Conservation (phyloP, 2,329 filamentous ascomycete genomes). For the Fusarium napiforme region DNA sequence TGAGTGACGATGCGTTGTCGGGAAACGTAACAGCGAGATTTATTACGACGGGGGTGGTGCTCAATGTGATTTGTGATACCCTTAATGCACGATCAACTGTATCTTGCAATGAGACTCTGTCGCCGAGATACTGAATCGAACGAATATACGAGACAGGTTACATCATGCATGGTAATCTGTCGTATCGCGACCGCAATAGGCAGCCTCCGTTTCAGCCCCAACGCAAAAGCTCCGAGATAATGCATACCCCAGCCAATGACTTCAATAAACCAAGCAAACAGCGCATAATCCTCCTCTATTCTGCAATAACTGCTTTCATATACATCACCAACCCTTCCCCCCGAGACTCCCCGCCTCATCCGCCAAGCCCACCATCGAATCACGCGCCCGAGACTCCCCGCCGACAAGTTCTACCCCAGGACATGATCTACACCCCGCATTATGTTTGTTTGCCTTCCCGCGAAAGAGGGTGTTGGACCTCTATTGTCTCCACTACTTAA, state of each 20-base stretch:
- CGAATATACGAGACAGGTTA: not conserved
- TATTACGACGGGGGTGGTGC: rapidly evolving
- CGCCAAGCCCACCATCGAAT: not conserved
- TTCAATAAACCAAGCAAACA: not conserved
- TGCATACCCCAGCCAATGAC: not conserved
- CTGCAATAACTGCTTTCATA: not conserved
- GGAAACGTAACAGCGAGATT: not conserved
- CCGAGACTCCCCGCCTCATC: conserved; percentile 30
- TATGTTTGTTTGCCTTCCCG: not conserved
- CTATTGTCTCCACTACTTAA: conserved; percentile 29
- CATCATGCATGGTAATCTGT: not conserved
- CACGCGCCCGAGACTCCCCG: conserved; percentile 22
- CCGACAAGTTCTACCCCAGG: not conserved
- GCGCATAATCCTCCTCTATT: too few species aligned
- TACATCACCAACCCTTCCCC: not conserved
- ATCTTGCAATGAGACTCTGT: rapidly evolving
- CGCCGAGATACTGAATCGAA: not conserved
- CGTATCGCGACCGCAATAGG: not conserved
- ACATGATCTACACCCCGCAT: conserved; percentile 12
- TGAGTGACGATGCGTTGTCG: not conserved
- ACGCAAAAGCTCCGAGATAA: not conserved
- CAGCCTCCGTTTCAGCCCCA: not conserved
- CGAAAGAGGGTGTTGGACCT: not conserved
- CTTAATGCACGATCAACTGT: not conserved
- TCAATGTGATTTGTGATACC: too few species aligned